phyloP scores from a whole-genome alignment of 176 grass and related monocot genomes.

The Oryza australiensis region DNA sequence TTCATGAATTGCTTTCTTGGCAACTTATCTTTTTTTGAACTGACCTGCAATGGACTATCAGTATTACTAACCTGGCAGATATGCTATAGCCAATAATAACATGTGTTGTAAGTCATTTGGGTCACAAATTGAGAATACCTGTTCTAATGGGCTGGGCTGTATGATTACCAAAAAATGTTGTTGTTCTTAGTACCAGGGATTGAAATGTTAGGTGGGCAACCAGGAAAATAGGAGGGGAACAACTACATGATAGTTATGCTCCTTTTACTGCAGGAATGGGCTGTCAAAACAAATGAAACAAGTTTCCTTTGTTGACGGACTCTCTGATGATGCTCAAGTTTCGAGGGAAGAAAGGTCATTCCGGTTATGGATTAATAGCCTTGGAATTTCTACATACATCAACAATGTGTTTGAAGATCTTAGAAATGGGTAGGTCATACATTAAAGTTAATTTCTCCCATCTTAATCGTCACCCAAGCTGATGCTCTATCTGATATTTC shows the following conservation, averaged over 20 bases:
- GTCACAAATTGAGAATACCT: background rate
- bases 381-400: constrained; percentile 90
- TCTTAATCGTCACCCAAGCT: constrained; percentile 7
- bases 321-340: constrained; percentile 82
- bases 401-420: constrained; percentile 99
- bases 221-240: background rate
- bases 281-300: constrained; percentile 87
- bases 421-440: constrained; percentile 77
- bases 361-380: constrained; percentile 94
- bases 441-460: background rate
- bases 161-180: background rate
- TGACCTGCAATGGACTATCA: background rate
- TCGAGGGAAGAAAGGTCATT: constrained; percentile 93
- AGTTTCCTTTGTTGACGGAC: constrained; percentile 78
- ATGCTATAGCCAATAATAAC: background rate
- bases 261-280: constrained; percentile 77
- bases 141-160: background rate
- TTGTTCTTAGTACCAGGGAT: background rate
- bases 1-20: background rate
- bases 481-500: constrained; percentile 20
- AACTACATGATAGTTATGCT: background rate
- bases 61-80: background rate
- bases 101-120: background rate
- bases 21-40: background rate
- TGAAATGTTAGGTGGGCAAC: background rate